Conservation (phyloP, 345 rosid species). For the Anacardium occidentale region DNA sequence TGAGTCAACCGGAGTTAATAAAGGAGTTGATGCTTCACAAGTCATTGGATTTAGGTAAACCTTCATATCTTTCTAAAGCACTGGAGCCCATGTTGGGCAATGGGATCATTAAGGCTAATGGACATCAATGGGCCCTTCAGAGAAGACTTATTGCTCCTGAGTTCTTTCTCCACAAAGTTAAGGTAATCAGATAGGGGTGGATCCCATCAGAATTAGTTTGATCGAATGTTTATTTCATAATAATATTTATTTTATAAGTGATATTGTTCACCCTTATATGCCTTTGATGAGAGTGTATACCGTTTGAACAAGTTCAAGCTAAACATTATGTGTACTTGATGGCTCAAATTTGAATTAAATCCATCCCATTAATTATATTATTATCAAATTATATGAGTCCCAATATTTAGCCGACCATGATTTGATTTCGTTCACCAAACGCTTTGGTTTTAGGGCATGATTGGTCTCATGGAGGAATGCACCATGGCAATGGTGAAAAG, state of each 20-base stretch:
- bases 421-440: too few species aligned
- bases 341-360: too few species aligned
- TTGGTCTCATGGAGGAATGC: conserved; percentile 32
- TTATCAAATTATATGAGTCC: too few species aligned
- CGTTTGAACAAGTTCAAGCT: too few species aligned
- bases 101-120: conserved; percentile 30
- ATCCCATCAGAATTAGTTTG: too few species aligned
- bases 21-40: conserved; percentile 28
- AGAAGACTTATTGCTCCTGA: conserved; percentile 37
- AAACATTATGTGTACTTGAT: too few species aligned
- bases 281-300: too few species aligned
- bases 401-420: too few species aligned
- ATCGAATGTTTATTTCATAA: too few species aligned
- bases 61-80: conserved; percentile 10
- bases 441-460: conserved; percentile 11
- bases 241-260: too few species aligned
- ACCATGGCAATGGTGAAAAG: conserved; percentile 11
- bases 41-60: conserved; percentile 31
- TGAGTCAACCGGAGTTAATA: conserved; percentile 15
- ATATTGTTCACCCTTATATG: too few species aligned
- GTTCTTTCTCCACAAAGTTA: conserved; percentile 31
- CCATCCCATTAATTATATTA: too few species aligned
- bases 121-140: conserved; percentile 29
- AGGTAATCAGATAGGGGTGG: conserved; percentile 14
- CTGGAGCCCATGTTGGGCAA: conserved; percentile 28